These are phyloP conservation scores for Penicillium dipodomyicola DNA, from an alignment of 495 filamentous ascomycete species.

Conservation along the genomic window DNA sequence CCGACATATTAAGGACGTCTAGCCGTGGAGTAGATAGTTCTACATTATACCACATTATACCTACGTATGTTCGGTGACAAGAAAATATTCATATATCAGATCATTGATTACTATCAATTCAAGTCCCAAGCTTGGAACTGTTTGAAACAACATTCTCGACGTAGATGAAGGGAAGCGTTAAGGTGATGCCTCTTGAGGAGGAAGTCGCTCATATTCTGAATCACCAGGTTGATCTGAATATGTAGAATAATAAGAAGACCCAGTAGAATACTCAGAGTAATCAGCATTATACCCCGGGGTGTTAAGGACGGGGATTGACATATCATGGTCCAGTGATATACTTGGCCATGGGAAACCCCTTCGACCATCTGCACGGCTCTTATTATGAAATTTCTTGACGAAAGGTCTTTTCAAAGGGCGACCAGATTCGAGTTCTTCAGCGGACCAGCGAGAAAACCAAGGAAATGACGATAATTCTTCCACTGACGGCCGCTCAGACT, in stretches of 20 bases:
- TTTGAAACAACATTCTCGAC: not conserved
- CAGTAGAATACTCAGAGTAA: not conserved
- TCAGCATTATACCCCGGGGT: not conserved
- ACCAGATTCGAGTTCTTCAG: constrained; percentile 13
- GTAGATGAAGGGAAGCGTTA: too few relatives aligned
- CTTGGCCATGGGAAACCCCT: not conserved
- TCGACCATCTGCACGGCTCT: not conserved
- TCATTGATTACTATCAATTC: not conserved
- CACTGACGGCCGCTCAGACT: constrained; percentile 18
- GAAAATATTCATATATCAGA: not conserved
- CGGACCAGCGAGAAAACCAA: constrained; percentile 28
- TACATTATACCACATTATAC: too few relatives aligned
- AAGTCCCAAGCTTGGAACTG: not conserved
- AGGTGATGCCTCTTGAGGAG: not conserved
- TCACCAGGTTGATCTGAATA: not conserved
- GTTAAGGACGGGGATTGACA: not conserved
- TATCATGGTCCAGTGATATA: not conserved
- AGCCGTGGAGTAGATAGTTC: too few relatives aligned
- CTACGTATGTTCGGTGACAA: too few relatives aligned
- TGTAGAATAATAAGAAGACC: not conserved
- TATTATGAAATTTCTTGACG: constrained; percentile 1
- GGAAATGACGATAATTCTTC: constrained; percentile 15
- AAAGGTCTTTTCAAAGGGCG: constrained; percentile 14
- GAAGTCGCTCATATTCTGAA: not conserved
- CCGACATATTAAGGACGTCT: too few relatives aligned